Percentiles rank a stretch among this genome's conserved stretches.
These are phyloP conservation scores for Pseudocohnilembus persalinus DNA, from an alignment of 169 alveolate species.

Conservation along the genomic window DNA sequence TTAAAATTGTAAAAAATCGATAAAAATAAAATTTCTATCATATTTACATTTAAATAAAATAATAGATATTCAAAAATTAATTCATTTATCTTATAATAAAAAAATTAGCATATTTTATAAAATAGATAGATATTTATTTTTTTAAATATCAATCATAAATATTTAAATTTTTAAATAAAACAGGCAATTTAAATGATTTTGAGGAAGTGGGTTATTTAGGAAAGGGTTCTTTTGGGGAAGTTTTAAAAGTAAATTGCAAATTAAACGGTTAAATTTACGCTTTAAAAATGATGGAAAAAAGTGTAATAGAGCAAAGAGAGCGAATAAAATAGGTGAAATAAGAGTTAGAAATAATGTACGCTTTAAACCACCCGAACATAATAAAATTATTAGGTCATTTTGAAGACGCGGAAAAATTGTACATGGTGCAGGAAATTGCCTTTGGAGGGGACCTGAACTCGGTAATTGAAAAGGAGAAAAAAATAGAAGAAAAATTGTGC, in stretches of 20 bases:
- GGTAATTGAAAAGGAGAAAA: no score
- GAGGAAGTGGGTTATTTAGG: neutral
- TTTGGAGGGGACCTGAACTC: neutral
- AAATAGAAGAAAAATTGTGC: neutral
- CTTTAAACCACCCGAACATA: neutral
- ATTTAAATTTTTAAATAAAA: no score
- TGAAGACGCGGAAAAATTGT: neutral
- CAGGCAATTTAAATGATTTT: neutral
- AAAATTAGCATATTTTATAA: no score
- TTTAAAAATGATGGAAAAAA: neutral
- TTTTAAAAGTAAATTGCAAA: neutral
- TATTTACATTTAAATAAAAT: no score
- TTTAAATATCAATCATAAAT: no score
- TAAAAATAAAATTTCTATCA: no score
- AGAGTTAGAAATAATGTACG: neutral
- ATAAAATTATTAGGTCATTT: neutral
- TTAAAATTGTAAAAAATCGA: no score
- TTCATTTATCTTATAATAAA: no score
- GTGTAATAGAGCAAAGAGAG: neutral
- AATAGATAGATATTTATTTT: no score
- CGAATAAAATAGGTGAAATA: neutral
- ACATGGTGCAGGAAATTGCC: neutral
- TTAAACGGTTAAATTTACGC: neutral
- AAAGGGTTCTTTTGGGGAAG: neutral
- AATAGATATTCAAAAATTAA: no score